Percentiles rank a stretch among this genome's conserved stretches.
Conservation (phyloP, 129 eudicot genomes). For the Centrapalus pauciflorus region DNA sequence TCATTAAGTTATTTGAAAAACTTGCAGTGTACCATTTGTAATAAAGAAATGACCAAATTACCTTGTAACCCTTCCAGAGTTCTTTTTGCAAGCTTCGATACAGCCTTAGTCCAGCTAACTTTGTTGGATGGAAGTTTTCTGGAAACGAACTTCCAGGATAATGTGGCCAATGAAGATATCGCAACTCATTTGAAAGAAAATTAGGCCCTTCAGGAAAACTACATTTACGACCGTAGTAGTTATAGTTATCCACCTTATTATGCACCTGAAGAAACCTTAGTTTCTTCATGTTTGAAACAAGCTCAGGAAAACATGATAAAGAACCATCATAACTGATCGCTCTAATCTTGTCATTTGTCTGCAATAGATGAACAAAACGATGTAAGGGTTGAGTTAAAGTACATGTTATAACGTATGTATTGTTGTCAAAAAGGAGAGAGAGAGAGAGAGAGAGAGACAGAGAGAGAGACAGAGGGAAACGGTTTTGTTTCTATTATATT, state of each 20-base stretch:
- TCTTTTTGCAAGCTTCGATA: background rate
- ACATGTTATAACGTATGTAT: background rate
- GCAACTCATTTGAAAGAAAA: background rate
- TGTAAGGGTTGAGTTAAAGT: background rate
- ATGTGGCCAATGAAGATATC: background rate
- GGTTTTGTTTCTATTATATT: no score
- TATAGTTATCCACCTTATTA: no score
- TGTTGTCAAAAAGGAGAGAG: no score
- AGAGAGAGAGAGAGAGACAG: no score
- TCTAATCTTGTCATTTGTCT: background rate
- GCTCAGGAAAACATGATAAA: background rate
- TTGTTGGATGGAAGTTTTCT: background rate
- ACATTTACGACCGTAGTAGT: no score
- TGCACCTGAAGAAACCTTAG: background rate
- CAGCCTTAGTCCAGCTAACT: background rate
- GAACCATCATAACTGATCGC: background rate
- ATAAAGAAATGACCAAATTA: no score
- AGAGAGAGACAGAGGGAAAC: no score
- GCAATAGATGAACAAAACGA: background rate
- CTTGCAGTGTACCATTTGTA: background rate
- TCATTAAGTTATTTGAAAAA: no score
- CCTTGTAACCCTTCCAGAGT: slow-evolving; percentile 1
- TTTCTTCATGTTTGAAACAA: background rate
- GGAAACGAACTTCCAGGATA: background rate
- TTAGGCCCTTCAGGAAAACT: background rate